phyloP scores from a whole-genome alignment of 2,329 filamentous ascomycete genomes.

The Aspergillus caelatus region DNA sequence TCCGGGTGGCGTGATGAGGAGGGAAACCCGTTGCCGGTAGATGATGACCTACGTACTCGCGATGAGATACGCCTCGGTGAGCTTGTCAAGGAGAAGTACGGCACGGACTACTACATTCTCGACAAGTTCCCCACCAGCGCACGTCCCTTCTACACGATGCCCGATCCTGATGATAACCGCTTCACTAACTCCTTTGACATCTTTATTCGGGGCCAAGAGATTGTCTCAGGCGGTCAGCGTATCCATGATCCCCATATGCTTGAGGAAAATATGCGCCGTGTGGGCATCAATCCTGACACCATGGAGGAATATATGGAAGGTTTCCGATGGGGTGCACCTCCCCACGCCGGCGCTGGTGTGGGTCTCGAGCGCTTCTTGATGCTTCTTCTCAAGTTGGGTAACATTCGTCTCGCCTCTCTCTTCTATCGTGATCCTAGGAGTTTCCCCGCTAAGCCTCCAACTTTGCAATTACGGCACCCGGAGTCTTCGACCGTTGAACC shows the following conservation, averaged over 20 bases:
- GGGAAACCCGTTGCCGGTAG: conserved; percentile 68
- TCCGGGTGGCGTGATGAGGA: conserved; percentile 78
- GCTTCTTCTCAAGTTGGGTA: conserved; percentile 81
- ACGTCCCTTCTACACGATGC: conserved; percentile 90
- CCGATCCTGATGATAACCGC: conserved; percentile 69
- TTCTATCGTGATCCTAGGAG: conserved; percentile 90
- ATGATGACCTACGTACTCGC: conserved; percentile 80
- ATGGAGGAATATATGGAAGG: conserved; percentile 91
- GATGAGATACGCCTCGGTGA: conserved; percentile 86
- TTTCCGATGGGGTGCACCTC: conserved; percentile 85
- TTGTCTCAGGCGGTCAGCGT: conserved; percentile 89
- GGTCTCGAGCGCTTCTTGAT: conserved; percentile 88
- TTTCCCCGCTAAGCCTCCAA: conserved; percentile 68
- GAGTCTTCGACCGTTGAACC: conserved; percentile 81
- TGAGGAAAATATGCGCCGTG: conserved; percentile 73
- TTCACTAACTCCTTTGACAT: conserved; percentile 95
- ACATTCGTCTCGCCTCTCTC: conserved; percentile 84
- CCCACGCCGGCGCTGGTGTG: conserved; percentile 87
- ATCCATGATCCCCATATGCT: conserved; percentile 79
- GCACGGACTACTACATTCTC: conserved; percentile 89
- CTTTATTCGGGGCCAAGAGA: conserved; percentile 90
- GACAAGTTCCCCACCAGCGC: conserved; percentile 88
- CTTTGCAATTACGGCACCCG: conserved; percentile 74
- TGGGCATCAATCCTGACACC: conserved; percentile 74
- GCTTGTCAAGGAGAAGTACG: conserved; percentile 81